phyloP scores from a whole-genome alignment of 352 stramenopile species.

The Aphanomyces astaci region DNA sequence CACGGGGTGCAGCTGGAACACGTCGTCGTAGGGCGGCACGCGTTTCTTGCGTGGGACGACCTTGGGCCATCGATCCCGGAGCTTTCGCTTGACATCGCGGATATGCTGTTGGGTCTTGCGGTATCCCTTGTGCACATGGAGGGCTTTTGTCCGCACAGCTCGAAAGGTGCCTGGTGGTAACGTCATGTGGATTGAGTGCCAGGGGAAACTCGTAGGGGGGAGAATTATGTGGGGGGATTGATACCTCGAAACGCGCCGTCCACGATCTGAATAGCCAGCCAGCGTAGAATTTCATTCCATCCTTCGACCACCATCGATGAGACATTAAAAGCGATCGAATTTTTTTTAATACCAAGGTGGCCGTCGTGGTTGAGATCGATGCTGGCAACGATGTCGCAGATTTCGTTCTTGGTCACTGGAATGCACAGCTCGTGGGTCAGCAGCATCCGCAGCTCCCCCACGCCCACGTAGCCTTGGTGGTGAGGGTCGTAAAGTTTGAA shows the following conservation, averaged over 20 bases:
- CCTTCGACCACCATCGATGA: background rate
- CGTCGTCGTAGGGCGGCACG: conserved; percentile 7
- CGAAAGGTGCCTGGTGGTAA: background rate
- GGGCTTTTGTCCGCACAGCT: background rate
- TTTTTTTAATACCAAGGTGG: background rate
- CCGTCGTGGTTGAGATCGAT: conserved; percentile 14
- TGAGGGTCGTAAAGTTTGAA: conserved; percentile 16
- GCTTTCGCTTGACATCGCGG: background rate
- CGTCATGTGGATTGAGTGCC: too few relatives aligned
- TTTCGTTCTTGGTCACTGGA: background rate
- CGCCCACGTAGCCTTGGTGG: conserved; percentile 6
- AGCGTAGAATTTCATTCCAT: conserved; percentile 15
- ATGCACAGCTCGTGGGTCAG: conserved; percentile 18
- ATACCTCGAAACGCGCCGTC: conserved; percentile 6
- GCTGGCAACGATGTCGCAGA: background rate
- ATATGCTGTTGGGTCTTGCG: background rate
- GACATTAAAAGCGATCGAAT: too few relatives aligned
- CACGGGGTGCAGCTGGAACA: conserved; percentile 8
- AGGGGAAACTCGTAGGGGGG: too few relatives aligned
- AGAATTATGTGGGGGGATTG: too few relatives aligned
- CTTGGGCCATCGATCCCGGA: background rate
- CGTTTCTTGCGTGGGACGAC: background rate
- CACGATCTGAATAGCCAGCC: conserved; percentile 6
- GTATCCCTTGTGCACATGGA: conserved; percentile 16
- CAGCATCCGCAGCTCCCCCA: conserved; percentile 9